Evolutionary conservation across 371 early-diverging fungal genomes (phyloP).

Genomic region (Apophysomyces variabilis): DNA sequence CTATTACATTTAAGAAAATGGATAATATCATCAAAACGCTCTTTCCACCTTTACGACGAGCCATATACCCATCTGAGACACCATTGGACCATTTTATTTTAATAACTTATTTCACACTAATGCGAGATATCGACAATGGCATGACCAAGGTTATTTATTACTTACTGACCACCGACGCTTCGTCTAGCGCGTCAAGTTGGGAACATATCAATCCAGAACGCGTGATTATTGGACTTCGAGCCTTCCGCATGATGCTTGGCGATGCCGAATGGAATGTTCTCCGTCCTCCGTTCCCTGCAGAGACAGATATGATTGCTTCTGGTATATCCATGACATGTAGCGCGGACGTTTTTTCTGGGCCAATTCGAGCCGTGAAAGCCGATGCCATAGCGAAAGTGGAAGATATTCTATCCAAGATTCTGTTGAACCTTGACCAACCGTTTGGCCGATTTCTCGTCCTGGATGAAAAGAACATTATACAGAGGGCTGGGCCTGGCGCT

Average conservation of each 20-base stretch:
- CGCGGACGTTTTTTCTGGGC: constrained; percentile 44
- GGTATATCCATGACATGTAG: constrained; percentile 40
- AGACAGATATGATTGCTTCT: constrained; percentile 50
- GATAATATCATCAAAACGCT: constrained; percentile 72
- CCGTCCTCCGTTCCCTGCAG: constrained; percentile 62
- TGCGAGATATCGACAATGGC: constrained; percentile 81
- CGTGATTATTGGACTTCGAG: constrained; percentile 74
- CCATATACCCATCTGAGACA: constrained; percentile 75
- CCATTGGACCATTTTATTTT: constrained; percentile 79
- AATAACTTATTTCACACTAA: constrained; percentile 79
- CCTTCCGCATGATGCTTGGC: constrained; percentile 72
- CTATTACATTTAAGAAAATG: constrained; percentile 60
- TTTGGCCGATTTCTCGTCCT: constrained; percentile 55
- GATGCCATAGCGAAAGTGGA: constrained; percentile 63
- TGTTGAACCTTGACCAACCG: constrained; percentile 58
- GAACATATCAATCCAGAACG: constrained; percentile 74
- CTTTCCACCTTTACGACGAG: constrained; percentile 70
- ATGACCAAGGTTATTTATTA: constrained; percentile 71
- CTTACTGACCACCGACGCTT: constrained; percentile 66
- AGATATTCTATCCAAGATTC: constrained; percentile 57
- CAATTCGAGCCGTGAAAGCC: constrained; percentile 42
- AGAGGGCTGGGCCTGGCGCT: constrained; percentile 26
- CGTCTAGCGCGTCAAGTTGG: constrained; percentile 40
- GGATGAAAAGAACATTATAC: constrained; percentile 57
- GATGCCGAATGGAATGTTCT: constrained; percentile 66